Base-by-base conservation (phyloP, 2,329 filamentous ascomycete genomes). In the Trichoderma oligosporum region DNA sequence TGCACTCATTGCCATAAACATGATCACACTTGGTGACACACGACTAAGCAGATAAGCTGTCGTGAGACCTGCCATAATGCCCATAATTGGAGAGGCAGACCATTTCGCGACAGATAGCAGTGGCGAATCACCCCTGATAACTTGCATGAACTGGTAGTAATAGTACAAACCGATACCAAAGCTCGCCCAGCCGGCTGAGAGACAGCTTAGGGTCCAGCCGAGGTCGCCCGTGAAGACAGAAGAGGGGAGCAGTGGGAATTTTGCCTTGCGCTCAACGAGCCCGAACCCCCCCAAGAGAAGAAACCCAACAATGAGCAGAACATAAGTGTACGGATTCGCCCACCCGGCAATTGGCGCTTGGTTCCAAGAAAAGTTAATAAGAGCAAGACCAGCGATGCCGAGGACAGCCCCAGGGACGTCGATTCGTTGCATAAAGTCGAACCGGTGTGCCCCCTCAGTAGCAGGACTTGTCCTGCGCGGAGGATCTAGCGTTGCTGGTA, bases 361-460 rank as follows among this genome's bases (percentile, higher is more conserved):
- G 63, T 84, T 86, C 80, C 81, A 85, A 1, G 82, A 79, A 61
- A 86, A 80, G 63, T 84, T 84, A 67, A 86, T 74, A 4, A 86
- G 69, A 0, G 82, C 73, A 25, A 86, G 71, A 0, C 75, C 78
- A 0, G 72, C 70, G 18, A 85, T 73, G 2, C 82, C 82, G 2
- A 66, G 60, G 22, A 69, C 18, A 8, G 68, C 67, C 5, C 72
- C 73, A 4, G 65, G 64, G 11, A 72, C 54, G 56, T 76, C 74
- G 14, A 75, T 58, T 14, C 62, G 63, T 12, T 57, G 45, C 31
- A 67, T 51, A 3, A 62, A 47, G n/a, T 47, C 42, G 61, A 35
- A 20, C 38, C 41, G 39, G 36, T 42, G 24, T 12, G 16, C 53
- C 38, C 36, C 41, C n/a, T 45, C 36, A 2, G 54, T 14, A 7